Conservation (phyloP, 306 rosid genomes). For the Quercus engelmannii region DNA sequence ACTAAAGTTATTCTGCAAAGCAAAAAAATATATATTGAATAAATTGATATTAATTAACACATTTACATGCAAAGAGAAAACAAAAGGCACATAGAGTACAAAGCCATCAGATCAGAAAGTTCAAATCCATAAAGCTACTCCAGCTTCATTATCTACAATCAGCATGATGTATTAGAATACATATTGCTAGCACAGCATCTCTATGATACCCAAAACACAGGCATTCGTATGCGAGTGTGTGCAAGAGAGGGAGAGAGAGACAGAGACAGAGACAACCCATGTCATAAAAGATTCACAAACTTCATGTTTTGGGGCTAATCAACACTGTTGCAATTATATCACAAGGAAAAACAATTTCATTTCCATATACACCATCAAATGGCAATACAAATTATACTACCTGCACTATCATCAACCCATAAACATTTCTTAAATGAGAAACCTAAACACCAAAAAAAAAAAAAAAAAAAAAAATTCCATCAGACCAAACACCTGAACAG, state of each 20-base stretch:
- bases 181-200: not conserved
- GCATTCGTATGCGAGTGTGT: not conserved
- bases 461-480: not conserved
- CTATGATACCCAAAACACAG: not conserved
- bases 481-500: not conserved
- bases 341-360: not conserved
- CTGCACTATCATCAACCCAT: not conserved
- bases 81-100: not conserved
- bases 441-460: not conserved
- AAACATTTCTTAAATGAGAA: not conserved
- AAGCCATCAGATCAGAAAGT: not conserved
- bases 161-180: not conserved
- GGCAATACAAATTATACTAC: not conserved
- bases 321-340: not conserved
- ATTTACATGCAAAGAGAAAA: not conserved
- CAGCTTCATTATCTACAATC: not conserved
- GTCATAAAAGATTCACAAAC: not conserved
- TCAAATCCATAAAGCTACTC: not conserved
- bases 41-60: not conserved
- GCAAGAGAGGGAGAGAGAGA: not conserved
- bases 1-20: slow-evolving; percentile 29
- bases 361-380: not conserved
- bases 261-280: not conserved
- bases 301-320: not conserved
- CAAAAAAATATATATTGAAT: slow-evolving; percentile 15